phyloP scores from a whole-genome alignment of 208 protist genomes.

The Wallacemonas sp. region DNA sequence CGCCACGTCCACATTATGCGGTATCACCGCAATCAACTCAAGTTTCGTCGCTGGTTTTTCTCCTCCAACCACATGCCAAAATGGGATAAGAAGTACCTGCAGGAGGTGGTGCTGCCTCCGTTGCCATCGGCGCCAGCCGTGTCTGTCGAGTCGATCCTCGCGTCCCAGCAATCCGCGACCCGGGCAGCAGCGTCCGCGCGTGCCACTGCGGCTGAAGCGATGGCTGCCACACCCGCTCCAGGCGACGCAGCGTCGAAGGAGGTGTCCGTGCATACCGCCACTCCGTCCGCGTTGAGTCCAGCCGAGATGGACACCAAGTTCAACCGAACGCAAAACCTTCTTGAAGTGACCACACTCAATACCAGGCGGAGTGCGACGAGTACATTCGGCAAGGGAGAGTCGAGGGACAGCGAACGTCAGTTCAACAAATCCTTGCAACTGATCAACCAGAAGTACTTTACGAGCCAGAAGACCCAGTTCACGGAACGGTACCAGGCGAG shows the following conservation, averaged over 20 bases:
- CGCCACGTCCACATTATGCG: constrained; percentile 58
- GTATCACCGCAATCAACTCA: constrained; percentile 53
- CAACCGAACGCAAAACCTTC: constrained; percentile 6
- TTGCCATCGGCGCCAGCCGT: background rate
- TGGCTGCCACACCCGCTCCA: background rate
- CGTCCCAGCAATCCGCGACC: background rate
- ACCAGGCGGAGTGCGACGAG: constrained; percentile 9
- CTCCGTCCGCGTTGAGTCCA: background rate
- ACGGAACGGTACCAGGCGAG: constrained; percentile 1
- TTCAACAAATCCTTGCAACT: constrained; percentile 20
- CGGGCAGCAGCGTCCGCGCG: no score
- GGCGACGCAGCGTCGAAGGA: background rate
- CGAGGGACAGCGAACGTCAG: constrained; percentile 25
- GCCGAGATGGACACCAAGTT: background rate
- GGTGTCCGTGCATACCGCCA: background rate
- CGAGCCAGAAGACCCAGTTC: constrained; percentile 17
- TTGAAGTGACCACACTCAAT: background rate
- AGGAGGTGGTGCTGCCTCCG: constrained; percentile 53
- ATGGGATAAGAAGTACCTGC: constrained; percentile 70
- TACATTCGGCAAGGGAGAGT: constrained; percentile 29
- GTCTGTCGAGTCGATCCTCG: background rate
- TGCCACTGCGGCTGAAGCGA: background rate
- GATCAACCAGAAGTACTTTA: constrained; percentile 39
- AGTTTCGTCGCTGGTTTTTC: constrained; percentile 63
- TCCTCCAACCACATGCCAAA: constrained; percentile 71